These are phyloP conservation scores for Nannochloropsis salina DNA, from an alignment of 108 stramenopile species.

Conservation along the genomic window DNA sequence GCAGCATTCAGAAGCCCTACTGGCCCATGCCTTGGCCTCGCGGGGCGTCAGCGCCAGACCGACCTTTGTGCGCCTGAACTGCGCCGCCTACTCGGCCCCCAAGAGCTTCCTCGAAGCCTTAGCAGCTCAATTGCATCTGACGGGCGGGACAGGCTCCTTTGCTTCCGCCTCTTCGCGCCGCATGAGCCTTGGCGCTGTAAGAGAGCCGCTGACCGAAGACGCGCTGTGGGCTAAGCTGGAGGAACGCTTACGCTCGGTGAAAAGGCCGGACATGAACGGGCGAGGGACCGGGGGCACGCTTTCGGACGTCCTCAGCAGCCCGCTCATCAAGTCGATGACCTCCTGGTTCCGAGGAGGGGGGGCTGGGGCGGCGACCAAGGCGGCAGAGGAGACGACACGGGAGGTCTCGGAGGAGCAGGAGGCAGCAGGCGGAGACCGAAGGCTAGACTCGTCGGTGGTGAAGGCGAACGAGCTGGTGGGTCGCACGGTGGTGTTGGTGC, in stretches of 20 bases:
- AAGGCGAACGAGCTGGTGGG: constrained; percentile 5
- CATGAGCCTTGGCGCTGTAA: too few species aligned
- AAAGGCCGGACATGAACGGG: not conserved
- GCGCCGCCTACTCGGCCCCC: not conserved
- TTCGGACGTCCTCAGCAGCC: not conserved
- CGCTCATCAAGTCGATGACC: not conserved
- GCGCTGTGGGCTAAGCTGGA: not conserved
- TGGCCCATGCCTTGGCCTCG: not conserved
- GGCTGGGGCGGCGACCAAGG: not conserved
- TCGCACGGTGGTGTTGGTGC: not conserved
- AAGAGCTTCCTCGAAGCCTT: not conserved
- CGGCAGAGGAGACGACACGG: not conserved
- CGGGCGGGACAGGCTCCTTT: not conserved
- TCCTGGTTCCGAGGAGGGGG: not conserved
- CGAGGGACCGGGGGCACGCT: not conserved
- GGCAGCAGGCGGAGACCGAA: not conserved
- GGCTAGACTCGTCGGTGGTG: not conserved
- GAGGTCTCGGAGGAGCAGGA: not conserved
- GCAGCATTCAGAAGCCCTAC: not conserved
- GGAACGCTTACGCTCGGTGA: not conserved
- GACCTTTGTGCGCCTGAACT: not conserved
- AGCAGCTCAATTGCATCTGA: not conserved
- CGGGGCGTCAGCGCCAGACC: not conserved
- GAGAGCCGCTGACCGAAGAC: not conserved
- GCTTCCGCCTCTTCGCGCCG: too few species aligned